Evolutionary conservation across 305 asterid genomes (phyloP).

Genomic region (Fraxinus floribunda): DNA sequence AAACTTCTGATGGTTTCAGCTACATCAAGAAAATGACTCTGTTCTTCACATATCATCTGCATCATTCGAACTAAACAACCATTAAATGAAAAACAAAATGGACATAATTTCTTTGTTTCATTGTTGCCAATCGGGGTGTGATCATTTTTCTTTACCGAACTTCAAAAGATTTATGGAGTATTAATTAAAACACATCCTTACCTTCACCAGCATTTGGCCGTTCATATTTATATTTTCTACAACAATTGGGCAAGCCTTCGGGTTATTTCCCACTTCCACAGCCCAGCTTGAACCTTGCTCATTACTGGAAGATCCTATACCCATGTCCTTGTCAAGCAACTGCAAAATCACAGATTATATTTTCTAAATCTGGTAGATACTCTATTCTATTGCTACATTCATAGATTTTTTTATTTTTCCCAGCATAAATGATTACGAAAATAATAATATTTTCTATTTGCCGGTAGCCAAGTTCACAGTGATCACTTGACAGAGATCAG

Average conservation of each 20-base stretch:
- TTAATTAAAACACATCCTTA: constrained; percentile 25
- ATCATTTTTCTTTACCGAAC: constrained; percentile 1
- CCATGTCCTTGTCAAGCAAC: constrained; percentile 74
- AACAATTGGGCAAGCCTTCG: constrained; percentile 74
- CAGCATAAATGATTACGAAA: neutral
- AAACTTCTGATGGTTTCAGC: constrained; percentile 82
- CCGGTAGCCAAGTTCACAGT: neutral
- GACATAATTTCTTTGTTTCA: constrained; percentile 1
- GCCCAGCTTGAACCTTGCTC: constrained; percentile 99
- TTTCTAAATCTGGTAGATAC: constrained; percentile 7
- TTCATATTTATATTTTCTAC: constrained; percentile 79
- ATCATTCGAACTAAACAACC: constrained; percentile 16
- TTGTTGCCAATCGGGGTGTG: constrained; percentile 5
- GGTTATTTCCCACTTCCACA: constrained; percentile 83
- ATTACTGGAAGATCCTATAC: constrained; percentile 52
- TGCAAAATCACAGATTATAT: constrained; percentile 34
- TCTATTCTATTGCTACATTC: neutral
- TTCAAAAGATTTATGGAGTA: neutral
- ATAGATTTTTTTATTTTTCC: neutral
- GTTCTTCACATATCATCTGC: constrained; percentile 78
- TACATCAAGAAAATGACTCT: constrained; percentile 76
- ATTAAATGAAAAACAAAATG: neutral
- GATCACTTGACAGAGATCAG: neutral
- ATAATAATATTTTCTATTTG: neutral
- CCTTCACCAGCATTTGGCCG: constrained; percentile 94